Percentiles rank a stretch among this genome's conserved stretches.
These are phyloP conservation scores for Yamadazyma phyllophila DNA, from an alignment of 805 yeast species.

Conservation along the genomic window DNA sequence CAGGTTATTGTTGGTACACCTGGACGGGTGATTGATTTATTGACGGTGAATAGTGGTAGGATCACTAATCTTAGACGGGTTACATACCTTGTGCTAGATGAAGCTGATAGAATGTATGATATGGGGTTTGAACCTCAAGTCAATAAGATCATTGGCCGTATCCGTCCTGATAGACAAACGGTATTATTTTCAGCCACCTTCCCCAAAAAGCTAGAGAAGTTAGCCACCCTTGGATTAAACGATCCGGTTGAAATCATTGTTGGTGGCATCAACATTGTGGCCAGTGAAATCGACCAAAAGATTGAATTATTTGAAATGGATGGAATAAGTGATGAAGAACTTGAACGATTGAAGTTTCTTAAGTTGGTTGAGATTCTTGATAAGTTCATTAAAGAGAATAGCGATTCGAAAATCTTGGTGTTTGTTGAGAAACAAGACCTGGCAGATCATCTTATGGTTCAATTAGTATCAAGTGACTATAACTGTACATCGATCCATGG, in stretches of 20 bases:
- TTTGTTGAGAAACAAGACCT: conserved; percentile 87
- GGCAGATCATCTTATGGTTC: conserved; percentile 69
- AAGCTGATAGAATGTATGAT: conserved; percentile 96
- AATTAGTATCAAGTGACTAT: conserved; percentile 51
- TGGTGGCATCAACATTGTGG: conserved; percentile 78
- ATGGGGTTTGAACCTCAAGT: conserved; percentile 97
- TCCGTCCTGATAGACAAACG: conserved; percentile 85
- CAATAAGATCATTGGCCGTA: conserved; percentile 67
- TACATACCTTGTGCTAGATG: conserved; percentile 87
- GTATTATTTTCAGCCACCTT: conserved; percentile 94
- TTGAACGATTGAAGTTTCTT: conserved; percentile 46
- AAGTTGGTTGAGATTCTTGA: conserved; percentile 57
- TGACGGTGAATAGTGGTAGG: conserved; percentile 80
- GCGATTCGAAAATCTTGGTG: conserved; percentile 57
- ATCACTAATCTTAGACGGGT: conserved; percentile 65
- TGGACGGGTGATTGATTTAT: conserved; percentile 85
- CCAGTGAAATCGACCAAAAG: conserved; percentile 72
- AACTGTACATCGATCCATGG: conserved; percentile 80
- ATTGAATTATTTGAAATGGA: conserved; percentile 54
- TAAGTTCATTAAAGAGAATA: conserved; percentile 28
- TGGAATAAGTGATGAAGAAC: conserved; percentile 44
- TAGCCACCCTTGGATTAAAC: conserved; percentile 63
- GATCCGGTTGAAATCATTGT: conserved; percentile 75
- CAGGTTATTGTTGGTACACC: conserved; percentile 92
- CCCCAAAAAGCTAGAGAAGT: conserved; percentile 70